Percentiles rank a stretch among this genome's conserved stretches.
These are phyloP conservation scores for Capniomyces stellatus DNA, from an alignment of 371 early-diverging fungal genomes.

Conservation along the genomic window DNA sequence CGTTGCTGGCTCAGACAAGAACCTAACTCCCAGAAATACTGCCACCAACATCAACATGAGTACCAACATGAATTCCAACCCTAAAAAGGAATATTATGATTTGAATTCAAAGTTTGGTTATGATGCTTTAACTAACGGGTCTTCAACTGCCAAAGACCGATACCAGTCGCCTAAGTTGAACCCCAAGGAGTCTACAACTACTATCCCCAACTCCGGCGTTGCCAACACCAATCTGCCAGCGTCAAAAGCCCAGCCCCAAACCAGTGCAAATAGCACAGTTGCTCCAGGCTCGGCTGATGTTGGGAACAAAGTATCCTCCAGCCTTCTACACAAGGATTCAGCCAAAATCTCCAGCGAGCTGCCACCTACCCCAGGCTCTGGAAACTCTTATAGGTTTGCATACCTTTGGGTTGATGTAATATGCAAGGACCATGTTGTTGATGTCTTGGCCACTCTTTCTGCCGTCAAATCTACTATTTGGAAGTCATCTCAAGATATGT, in stretches of 20 bases:
- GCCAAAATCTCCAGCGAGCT: no score
- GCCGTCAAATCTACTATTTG: slow-evolving; percentile 63
- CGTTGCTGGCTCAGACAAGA: not conserved
- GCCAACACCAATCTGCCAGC: slow-evolving; percentile 2
- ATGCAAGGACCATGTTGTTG: slow-evolving; percentile 53
- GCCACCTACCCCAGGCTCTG: no score
- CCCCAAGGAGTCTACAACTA: no score
- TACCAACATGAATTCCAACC: not conserved
- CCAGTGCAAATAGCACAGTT: slow-evolving; percentile 21
- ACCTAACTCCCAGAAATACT: no score
- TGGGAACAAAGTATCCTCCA: not conserved
- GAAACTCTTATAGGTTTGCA: slow-evolving; percentile 7
- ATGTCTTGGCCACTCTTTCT: slow-evolving; percentile 53
- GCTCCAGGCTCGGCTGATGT: not conserved
- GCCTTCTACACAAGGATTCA: not conserved
- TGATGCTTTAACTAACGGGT: no score
- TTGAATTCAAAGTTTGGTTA: no score
- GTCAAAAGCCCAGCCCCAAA: not conserved
- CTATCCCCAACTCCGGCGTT: slow-evolving; percentile 1
- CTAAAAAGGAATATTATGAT: not conserved
- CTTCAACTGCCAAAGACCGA: no score
- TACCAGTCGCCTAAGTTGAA: no score
- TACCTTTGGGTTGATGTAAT: slow-evolving; percentile 49
- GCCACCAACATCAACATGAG: no score
- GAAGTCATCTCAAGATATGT: slow-evolving; percentile 65